Base-by-base conservation (phyloP, 2,329 filamentous ascomycete genomes). In the Hirsutella rhossiliensis region DNA sequence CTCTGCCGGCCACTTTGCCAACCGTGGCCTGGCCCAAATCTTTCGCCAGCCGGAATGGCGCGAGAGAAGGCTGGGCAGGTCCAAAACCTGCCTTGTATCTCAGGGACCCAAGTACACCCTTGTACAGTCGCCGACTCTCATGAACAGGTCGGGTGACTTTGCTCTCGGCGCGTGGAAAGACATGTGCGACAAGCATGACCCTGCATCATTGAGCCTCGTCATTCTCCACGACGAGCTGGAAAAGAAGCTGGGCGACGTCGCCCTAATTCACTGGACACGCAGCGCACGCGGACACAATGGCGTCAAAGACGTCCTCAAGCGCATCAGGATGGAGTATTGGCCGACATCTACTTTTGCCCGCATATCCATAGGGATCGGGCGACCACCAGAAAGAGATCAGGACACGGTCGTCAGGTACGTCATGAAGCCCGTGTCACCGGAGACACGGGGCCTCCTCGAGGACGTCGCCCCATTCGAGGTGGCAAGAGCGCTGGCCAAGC, bases 171-270 rank as follows among this genome's bases (percentile, higher is more conserved):
- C 82, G 2, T 88, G 83, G 70, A 71, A 70, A 36, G 66, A 76
- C n/a, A 70, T 74, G 45, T 52, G 79, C 47, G 64, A 50, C 50
- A 50, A 56, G 19, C 53, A 67, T 52, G 55, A 58, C 20, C 50
- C 54, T 5, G 49, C 57, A 49, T 51, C 53, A 43, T 57, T 67
- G 13, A 66, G 66, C 18, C 62, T 98, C 15, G 78, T 97, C 0
- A 67, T 97, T 12, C 68, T 97, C 18, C 88, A 97, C 60, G 90
- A 97, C 60, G 90, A 97, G 60, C 65, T 97, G 30, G 89, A 96
- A 55, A 71, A 76, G 37, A 67, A 73, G 3, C 57, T 88, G 2
- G 88, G 88, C 0, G 71, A 73, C 31, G 72, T 94, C 13, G 76
- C 69, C 41, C 68, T 86, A 6, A 75, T 75, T 45, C 69, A 71